These are phyloP conservation scores for Ogataea nitratoaversa DNA, from an alignment of 805 yeast genomes.

Conservation along the genomic window DNA sequence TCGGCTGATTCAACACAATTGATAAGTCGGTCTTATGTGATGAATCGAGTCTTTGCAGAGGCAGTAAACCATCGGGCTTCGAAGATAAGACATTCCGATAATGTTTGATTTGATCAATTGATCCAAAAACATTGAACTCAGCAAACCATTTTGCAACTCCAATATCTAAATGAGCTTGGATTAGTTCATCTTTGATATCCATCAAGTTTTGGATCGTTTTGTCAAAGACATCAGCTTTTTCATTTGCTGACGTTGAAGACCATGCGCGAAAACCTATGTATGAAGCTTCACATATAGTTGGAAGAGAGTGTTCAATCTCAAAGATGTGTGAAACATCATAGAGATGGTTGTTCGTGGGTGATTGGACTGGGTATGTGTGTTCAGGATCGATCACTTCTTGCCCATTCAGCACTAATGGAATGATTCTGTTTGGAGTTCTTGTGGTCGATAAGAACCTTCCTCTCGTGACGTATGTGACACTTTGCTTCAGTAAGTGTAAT, in stretches of 20 bases:
- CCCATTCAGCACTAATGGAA: background rate
- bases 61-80: slow-evolving; percentile 16
- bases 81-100: slow-evolving; percentile 23
- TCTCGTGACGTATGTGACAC: too few species aligned
- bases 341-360: slow-evolving; percentile 7
- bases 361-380: slow-evolving; percentile 4
- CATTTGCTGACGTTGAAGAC: slow-evolving; percentile 8
- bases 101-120: slow-evolving; percentile 30
- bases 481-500: too few species aligned
- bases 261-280: slow-evolving; percentile 17
- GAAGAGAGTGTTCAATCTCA: slow-evolving; percentile 1
- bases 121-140: slow-evolving; percentile 29
- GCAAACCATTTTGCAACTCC: slow-evolving; percentile 37
- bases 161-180: slow-evolving; percentile 27
- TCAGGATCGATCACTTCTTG: background rate
- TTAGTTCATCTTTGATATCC: slow-evolving; percentile 11
- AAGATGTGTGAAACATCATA: slow-evolving; percentile 5
- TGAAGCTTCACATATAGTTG: slow-evolving; percentile 12
- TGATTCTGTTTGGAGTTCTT: background rate
- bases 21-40: slow-evolving; percentile 9
- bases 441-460: background rate
- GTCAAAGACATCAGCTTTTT: slow-evolving; percentile 12
- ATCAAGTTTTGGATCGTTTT: slow-evolving; percentile 8
- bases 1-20: slow-evolving; percentile 33
- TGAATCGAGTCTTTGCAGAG: slow-evolving; percentile 13